Evolutionary conservation across 371 early-diverging fungal species (phyloP).

Genomic region (Mucor sp.): DNA sequence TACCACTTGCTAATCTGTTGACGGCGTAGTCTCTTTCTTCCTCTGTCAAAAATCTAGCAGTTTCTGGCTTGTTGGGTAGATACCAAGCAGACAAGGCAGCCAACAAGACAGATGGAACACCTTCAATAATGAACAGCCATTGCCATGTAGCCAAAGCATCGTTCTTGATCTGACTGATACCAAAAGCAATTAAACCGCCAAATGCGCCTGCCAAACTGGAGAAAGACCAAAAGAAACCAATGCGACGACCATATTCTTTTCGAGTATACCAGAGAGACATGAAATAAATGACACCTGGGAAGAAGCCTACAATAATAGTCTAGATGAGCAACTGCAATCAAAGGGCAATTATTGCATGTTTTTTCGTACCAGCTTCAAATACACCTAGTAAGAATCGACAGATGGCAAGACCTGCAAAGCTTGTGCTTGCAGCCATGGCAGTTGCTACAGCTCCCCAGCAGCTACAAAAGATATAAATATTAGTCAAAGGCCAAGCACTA

Average conservation of each 20-base stretch:
- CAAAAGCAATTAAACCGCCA: conserved; percentile 44
- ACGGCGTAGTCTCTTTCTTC: conserved; percentile 55
- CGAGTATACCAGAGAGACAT: conserved; percentile 50
- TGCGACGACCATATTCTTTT: conserved; percentile 40
- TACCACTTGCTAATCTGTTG: conserved; percentile 44
- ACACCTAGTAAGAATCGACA: conserved; percentile 28
- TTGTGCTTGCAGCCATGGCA: conserved; percentile 27
- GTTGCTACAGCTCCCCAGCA: conserved; percentile 30
- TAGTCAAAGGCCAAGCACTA: background rate
- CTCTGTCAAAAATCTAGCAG: conserved; percentile 53
- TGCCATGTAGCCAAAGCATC: conserved; percentile 39
- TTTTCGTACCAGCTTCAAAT: conserved; percentile 19
- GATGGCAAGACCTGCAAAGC: conserved; percentile 24
- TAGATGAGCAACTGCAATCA: background rate
- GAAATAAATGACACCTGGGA: conserved; percentile 34
- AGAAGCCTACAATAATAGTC: conserved; percentile 8
- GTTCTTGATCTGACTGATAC: conserved; percentile 34
- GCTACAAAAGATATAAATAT: conserved; percentile 9
- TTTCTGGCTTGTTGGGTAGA: conserved; percentile 63
- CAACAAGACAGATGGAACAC: conserved; percentile 44
- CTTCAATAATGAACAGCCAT: conserved; percentile 61
- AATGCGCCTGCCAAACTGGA: conserved; percentile 47
- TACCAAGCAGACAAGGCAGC: conserved; percentile 39
- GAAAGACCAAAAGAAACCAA: conserved; percentile 47
- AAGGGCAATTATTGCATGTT: too few relatives aligned